A percentile compares a stretch with the other conserved stretches of the same genome.
These are phyloP conservation scores for Penicillium carneum DNA, from an alignment of 2,329 filamentous ascomycete species.

Conservation along the genomic window DNA sequence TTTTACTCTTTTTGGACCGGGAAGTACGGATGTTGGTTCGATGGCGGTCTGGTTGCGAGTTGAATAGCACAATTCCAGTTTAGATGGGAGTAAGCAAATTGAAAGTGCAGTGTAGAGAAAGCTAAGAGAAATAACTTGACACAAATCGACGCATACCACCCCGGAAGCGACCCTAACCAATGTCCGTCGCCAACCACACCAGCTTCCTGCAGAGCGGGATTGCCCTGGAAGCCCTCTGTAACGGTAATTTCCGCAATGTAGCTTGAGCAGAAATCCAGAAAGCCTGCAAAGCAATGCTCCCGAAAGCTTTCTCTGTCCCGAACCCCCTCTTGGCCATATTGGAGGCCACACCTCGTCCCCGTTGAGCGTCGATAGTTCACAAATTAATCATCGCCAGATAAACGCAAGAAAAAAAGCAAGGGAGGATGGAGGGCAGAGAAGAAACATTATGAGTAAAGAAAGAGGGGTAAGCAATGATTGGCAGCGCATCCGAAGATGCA, in stretches of 20 bases:
- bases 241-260: conserved; percentile 10
- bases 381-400: conserved; percentile 26
- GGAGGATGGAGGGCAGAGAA: conserved; percentile 23
- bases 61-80: background rate
- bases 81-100: conserved; percentile 3
- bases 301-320: conserved; percentile 28
- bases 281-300: conserved; percentile 24
- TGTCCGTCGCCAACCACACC: conserved; percentile 51
- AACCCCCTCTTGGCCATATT: conserved; percentile 25
- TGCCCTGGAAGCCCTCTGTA: conserved; percentile 8
- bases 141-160: conserved; percentile 54
- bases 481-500: conserved; percentile 28
- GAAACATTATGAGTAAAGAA: conserved; percentile 19
- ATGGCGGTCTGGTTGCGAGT: background rate
- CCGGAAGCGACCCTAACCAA: conserved; percentile 58
- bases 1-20: background rate
- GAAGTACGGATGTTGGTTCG: background rate
- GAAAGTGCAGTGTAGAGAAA: conserved; percentile 22
- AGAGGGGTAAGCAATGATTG: conserved; percentile 20
- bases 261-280: conserved; percentile 25
- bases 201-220: conserved; percentile 21
- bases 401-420: conserved; percentile 26
- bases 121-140: conserved; percentile 32
- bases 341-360: conserved; percentile 41
- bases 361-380: conserved; percentile 39